Base-by-base conservation (phyloP, 2,329 filamentous ascomycete genomes). In the Mycosphaerelloides madeirae region DNA sequence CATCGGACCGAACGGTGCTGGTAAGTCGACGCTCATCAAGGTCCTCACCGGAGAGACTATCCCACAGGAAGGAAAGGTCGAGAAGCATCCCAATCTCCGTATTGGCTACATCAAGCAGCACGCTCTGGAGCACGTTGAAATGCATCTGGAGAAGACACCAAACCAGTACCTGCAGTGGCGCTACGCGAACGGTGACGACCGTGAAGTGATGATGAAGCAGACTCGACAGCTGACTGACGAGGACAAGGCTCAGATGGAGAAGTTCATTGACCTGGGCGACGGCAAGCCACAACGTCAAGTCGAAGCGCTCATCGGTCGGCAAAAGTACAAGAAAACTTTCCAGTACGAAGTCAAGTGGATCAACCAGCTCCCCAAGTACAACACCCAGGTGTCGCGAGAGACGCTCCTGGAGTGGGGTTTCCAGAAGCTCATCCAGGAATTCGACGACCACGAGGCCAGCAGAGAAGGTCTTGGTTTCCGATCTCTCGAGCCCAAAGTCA, bases 71-170 rank as follows among this genome's bases (percentile, higher is more conserved):
- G 93, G 93, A 52, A 87, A 83, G 65, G 93, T 98, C 18, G 90
- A 97, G 76, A 97, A 97, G 76, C 93, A 98, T 68, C 93, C 93
- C 56, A 98, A 98, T 68, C 73, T 98, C 63, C 90, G 93, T 77
- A 96, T 98, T 60, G 93, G 93, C 43, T 98, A 98, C 75, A 97
- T 98, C 75, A 97, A 97, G 75, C 93, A 98, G 74, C 93, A 98
- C 69, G 93, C 93, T 34, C 78, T 98, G 11, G 93, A 98, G 76
- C 93, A 98, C 80, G 93, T 98, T 9, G 91, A 98, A 72, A 95
- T 96, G 91, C 93, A 98, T 65, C 76, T 97, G 58, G 93, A 98
- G 71, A 98, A 98, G 80, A 98, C 93, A 0, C 93, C 93, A 31
- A 97, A 95, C 67, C 93, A 98, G 71, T 98, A 98, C 65, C 79